Evolutionary conservation across 2,329 filamentous ascomycete species (phyloP).

Genomic region (Ophiostoma quercus): DNA sequence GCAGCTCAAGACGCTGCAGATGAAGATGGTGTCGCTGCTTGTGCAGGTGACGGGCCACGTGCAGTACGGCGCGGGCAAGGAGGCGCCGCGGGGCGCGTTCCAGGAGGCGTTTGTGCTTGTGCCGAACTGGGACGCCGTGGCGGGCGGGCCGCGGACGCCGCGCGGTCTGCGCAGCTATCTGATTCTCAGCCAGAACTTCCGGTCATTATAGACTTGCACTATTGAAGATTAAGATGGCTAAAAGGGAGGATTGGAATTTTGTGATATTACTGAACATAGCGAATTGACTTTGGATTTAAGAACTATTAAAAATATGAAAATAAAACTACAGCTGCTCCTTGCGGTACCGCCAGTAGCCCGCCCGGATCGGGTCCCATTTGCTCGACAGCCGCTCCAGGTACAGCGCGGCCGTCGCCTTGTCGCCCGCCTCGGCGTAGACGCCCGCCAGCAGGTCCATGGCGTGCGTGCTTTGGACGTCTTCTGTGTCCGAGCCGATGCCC

Average conservation of each 20-base stretch:
- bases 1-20: slow-evolving; percentile 37
- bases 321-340: slow-evolving; percentile 40
- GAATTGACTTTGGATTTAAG: not conserved
- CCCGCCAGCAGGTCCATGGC: slow-evolving; percentile 69
- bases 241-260: not conserved
- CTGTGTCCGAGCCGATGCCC: slow-evolving; percentile 44
- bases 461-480: slow-evolving; percentile 57
- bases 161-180: slow-evolving; percentile 56
- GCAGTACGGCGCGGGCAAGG: slow-evolving; percentile 58
- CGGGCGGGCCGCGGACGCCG: slow-evolving; percentile 48
- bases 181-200: slow-evolving; percentile 61
- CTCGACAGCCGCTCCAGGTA: slow-evolving; percentile 69
- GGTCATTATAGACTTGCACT: not conserved
- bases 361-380: slow-evolving; percentile 86
- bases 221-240: no score
- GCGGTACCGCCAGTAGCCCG: slow-evolving; percentile 87
- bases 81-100: slow-evolving; percentile 63
- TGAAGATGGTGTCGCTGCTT: slow-evolving; percentile 61
- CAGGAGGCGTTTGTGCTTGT: slow-evolving; percentile 77
- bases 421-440: slow-evolving; percentile 54
- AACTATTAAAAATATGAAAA: not conserved
- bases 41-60: slow-evolving; percentile 71
- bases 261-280: not conserved
- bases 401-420: slow-evolving; percentile 57
- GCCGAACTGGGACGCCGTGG: slow-evolving; percentile 58